Evolutionary conservation across 768 basidiomycete genomes (phyloP).

Genomic region (Collybiopsis luxurians): DNA sequence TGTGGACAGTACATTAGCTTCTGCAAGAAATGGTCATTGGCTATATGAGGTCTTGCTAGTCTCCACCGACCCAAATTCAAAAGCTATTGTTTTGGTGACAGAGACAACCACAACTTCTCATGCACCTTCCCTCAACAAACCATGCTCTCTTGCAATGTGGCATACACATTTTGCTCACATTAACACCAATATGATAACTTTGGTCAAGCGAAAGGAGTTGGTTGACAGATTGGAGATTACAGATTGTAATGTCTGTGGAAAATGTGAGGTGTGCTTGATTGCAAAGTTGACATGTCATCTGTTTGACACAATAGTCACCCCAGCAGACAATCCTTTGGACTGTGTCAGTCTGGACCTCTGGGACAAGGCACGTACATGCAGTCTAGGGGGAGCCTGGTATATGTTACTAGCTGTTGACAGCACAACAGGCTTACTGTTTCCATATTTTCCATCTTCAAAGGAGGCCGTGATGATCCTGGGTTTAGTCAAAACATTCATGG

Average conservation of each 20-base stretch:
- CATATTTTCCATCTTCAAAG: background rate
- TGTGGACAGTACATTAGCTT: background rate
- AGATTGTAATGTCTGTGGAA: background rate
- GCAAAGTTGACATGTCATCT: background rate
- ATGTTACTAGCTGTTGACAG: background rate
- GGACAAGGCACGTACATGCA: background rate
- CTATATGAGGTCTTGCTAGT: background rate
- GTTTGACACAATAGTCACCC: constrained; percentile 4
- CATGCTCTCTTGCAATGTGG: background rate
- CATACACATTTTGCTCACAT: background rate
- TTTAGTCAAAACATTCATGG: background rate
- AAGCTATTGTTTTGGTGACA: background rate
- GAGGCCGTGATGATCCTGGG: background rate
- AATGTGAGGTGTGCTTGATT: background rate
- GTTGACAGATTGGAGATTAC: background rate
- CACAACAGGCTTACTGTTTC: background rate
- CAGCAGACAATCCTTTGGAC: background rate
- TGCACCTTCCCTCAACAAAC: background rate
- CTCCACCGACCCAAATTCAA: no score
- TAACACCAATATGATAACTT: background rate
- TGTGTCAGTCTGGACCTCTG: constrained; percentile 5
- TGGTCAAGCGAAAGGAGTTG: background rate
- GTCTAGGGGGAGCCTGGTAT: background rate
- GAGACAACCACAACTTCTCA: background rate
- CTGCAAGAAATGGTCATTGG: background rate